Conservation (phyloP, 108 stramenopile genomes). For the Pseudonitzschia multiseries region DNA sequence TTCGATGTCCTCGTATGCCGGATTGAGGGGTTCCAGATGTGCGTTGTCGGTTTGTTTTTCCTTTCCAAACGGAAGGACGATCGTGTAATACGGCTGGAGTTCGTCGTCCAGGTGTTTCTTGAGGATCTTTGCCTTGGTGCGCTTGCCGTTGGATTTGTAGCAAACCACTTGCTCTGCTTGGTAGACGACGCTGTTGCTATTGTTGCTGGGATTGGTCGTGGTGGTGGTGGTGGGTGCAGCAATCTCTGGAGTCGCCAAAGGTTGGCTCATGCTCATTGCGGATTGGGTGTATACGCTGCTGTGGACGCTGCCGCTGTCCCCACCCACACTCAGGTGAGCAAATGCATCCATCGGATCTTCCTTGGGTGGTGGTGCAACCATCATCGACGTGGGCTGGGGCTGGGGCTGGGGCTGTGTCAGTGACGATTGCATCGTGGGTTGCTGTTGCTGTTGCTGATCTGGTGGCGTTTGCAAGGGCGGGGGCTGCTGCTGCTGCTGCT, state of each 20-base stretch:
- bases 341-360: slow-evolving; percentile 47
- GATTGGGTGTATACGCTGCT: not conserved
- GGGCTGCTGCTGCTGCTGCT: not conserved
- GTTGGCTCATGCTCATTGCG: not conserved
- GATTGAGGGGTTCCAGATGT: slow-evolving; percentile 41
- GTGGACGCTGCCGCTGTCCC: not conserved
- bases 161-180: slow-evolving; percentile 21
- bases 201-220: not conserved
- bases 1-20: slow-evolving; percentile 23
- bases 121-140: slow-evolving; percentile 37
- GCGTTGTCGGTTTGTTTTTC: slow-evolving; percentile 73
- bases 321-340: slow-evolving; percentile 33
- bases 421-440: slow-evolving; percentile 23
- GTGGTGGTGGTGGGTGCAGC: no score
- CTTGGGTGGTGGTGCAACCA: not conserved
- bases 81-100: slow-evolving; percentile 61
- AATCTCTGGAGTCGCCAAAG: not conserved
- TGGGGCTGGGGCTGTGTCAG: slow-evolving; percentile 10
- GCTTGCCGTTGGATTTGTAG: slow-evolving; percentile 50
- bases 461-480: slow-evolving; percentile 5
- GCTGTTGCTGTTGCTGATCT: not conserved
- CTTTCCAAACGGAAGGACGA: slow-evolving; percentile 52
- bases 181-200: not conserved
- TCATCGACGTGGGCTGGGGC: not conserved
- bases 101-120: slow-evolving; percentile 74